Evolutionary conservation across 805 yeast genomes (phyloP), one percentile per base, ranked within the genome.

Genomic region (Kazachstania africana): DNA sequence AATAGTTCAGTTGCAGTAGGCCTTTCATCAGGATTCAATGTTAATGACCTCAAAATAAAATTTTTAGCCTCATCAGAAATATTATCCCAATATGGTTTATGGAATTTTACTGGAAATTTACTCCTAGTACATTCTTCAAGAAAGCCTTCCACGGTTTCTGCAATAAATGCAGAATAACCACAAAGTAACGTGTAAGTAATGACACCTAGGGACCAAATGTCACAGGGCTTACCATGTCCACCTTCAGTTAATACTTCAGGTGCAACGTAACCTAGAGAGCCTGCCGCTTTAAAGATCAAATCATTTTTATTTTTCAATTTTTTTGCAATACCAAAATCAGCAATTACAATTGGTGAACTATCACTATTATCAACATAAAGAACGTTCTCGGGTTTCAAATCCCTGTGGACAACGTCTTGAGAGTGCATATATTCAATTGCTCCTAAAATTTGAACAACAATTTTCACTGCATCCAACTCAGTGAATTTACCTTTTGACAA

Each of bases 271-370:
- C 98, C 97, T 57, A 83, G 76, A 1, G 95, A 81, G 1, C 97
- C 97, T 1, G 95, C 94, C 26, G 81, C 76, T 15, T 78, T 63
- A 20, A 67, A 73, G 36, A 83, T 62, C 37, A 71, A 60, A 35
- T 79, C 83, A 43, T 73, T 69, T 3, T 72, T 66, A 9, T 65
- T 55, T 36, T 66, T 63, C 40, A 88, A 60, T 44, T 72, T 68
- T 54, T 83, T 83, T 21, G 97, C 95, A 39, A 88, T 91, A 29
- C 98, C 98, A 56, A 88, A 88, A 59, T 88, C 98, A 1, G 96
- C 95, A 40, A 88, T 63, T 9, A 87, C 95, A 22, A 88, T 65
- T 33, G 72, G 75, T 6, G 94, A 76, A 38, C 75, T 66, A 9
- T 64, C 68, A n/a, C 64, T 72, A 4, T 55, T 50, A 6, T 62